Percentiles rank a stretch among this genome's conserved stretches.
Evolutionary conservation across 2,329 filamentous ascomycete species (phyloP).

Genomic region (Monosporascus sp.): DNA sequence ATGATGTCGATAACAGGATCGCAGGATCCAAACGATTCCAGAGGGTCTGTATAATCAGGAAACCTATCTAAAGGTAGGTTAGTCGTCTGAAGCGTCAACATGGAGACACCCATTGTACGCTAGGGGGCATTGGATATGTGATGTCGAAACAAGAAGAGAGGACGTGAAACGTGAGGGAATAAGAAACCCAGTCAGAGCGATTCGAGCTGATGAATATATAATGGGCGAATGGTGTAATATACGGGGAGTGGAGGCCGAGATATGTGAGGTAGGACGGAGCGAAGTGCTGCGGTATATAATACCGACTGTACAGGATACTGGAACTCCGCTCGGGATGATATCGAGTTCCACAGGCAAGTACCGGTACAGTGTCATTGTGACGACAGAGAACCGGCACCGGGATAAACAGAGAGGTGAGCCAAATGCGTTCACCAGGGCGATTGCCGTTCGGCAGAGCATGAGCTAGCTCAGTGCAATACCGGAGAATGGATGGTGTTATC

Average conservation of each 20-base stretch:
- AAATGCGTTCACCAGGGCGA: background rate
- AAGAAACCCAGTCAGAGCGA: background rate
- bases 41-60: constrained; percentile 37
- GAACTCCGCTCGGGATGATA: background rate
- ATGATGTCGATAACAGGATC: constrained; percentile 22
- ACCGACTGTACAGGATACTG: background rate
- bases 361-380: background rate
- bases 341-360: background rate
- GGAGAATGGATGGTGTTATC: constrained; percentile 10
- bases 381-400: background rate
- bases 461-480: constrained; percentile 6
- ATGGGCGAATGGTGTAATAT: background rate
- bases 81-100: constrained; percentile 37
- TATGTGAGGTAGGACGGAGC: background rate
- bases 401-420: background rate
- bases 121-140: background rate
- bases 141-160: background rate
- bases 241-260: background rate
- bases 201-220: background rate
- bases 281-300: background rate
- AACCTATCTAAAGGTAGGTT: constrained; percentile 37
- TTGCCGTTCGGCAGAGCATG: background rate
- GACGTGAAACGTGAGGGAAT: background rate
- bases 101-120: constrained; percentile 21
- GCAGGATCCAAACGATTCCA: constrained; percentile 22